phyloP scores from a whole-genome alignment of 1,284 basidiomycete genomes.

The Ganoderma sinense region DNA sequence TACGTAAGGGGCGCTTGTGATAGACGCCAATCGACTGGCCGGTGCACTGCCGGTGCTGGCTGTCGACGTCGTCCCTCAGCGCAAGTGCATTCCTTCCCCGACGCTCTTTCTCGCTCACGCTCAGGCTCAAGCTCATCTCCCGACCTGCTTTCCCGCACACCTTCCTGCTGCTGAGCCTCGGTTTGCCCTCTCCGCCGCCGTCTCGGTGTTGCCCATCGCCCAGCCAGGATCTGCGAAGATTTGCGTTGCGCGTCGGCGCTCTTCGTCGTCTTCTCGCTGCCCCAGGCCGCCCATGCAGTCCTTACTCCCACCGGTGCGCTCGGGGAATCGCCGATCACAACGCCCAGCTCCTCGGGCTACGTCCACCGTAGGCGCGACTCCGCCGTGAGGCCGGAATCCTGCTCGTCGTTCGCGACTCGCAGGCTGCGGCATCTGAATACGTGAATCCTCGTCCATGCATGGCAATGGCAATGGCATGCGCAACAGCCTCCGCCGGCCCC shows the following conservation, averaged over 20 bases:
- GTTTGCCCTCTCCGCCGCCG: too few species aligned
- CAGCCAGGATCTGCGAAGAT: background rate
- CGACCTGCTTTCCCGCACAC: background rate
- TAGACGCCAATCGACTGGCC: too few species aligned
- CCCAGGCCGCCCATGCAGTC: background rate
- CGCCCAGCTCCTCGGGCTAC: background rate
- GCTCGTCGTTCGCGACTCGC: too few species aligned
- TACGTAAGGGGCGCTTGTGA: background rate
- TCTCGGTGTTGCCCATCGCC: background rate
- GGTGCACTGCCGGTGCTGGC: too few species aligned
- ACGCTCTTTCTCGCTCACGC: background rate
- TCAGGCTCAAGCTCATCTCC: background rate
- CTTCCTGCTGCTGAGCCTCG: background rate
- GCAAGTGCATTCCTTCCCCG: background rate
- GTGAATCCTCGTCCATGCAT: too few species aligned
- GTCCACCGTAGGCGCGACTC: background rate
- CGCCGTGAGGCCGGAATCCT: background rate
- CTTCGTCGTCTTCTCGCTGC: background rate
- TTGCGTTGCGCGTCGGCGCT: constrained; percentile 1
- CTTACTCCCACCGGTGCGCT: background rate
- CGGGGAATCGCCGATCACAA: background rate
- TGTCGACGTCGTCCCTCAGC: background rate
- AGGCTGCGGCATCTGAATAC: background rate
- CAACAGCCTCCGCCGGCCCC: background rate
- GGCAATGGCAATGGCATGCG: too few species aligned